phyloP scores from a whole-genome alignment of 192 early-diverging fungal species.

The Tieghemiomyces parasiticus region DNA sequence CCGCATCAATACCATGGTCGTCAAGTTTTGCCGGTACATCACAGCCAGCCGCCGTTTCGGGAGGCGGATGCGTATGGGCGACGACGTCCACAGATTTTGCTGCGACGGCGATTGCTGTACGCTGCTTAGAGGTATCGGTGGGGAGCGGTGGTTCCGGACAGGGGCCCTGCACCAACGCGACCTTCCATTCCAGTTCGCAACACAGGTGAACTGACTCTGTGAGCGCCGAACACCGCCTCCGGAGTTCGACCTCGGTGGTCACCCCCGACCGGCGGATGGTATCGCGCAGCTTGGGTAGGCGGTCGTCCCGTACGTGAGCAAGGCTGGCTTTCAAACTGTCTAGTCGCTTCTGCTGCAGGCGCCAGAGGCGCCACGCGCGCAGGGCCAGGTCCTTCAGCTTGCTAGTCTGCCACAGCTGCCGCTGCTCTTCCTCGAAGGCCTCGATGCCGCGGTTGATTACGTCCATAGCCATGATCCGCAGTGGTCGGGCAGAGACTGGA shows the following conservation, averaged over 20 bases:
- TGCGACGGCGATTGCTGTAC: neutral
- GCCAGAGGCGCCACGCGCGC: constrained; percentile 13
- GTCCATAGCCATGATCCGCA: neutral
- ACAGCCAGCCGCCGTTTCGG: neutral
- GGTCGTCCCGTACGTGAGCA: constrained; percentile 11
- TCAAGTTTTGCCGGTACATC: neutral
- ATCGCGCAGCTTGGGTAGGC: constrained; percentile 12
- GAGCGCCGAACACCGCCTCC: constrained; percentile 12
- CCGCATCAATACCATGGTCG: neutral
- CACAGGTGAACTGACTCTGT: constrained; percentile 14
- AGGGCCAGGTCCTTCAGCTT: constrained; percentile 10
- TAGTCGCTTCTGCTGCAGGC: neutral
- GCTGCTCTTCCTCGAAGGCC: constrained; percentile 10
- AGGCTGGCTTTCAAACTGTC: neutral
- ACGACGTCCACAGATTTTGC: neutral
- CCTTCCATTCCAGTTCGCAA: constrained; percentile 14
- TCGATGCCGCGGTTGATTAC: constrained; percentile 12
- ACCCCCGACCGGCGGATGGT: constrained; percentile 17
- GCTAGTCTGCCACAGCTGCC: constrained; percentile 15
- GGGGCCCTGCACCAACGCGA: constrained; percentile 13
- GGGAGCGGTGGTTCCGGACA: constrained; percentile 8
- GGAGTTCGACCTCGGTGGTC: neutral
- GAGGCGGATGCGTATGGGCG: neutral
- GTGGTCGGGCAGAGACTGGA: too few species aligned
- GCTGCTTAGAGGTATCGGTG: neutral